Evolutionary conservation across 116 monocot genomes (phyloP).

Genomic region (Zostera marina): DNA sequence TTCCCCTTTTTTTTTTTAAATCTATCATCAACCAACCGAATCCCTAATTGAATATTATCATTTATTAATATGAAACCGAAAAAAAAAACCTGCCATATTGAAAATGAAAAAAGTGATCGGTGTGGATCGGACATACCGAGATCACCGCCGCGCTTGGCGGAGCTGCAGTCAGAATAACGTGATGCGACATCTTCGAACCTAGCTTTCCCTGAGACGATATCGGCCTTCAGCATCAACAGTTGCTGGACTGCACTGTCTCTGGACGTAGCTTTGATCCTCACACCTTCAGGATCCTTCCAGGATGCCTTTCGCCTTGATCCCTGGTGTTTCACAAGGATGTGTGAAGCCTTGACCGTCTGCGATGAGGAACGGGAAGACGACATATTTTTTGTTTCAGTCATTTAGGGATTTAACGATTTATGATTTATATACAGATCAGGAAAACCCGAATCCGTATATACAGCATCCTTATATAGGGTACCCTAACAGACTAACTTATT

Average conservation of each 20-base stretch:
- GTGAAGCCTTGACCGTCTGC: conserved; percentile 60
- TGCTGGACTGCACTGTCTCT: conserved; percentile 36
- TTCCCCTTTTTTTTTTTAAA: too few relatives aligned
- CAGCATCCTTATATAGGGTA: too few relatives aligned
- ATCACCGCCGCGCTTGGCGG: conserved; percentile 92
- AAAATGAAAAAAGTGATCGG: neutral
- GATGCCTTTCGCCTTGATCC: conserved; percentile 73
- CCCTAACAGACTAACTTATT: too few relatives aligned
- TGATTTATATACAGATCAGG: too few relatives aligned
- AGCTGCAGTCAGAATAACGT: conserved; percentile 66
- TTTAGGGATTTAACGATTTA: too few relatives aligned
- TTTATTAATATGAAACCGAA: neutral
- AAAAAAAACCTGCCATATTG: neutral
- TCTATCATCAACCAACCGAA: neutral
- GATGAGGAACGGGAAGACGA: conserved; percentile 4
- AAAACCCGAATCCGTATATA: too few relatives aligned
- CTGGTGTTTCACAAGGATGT: conserved; percentile 87
- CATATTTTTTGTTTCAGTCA: neutral
- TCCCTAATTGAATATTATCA: neutral
- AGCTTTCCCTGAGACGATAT: conserved; percentile 39
- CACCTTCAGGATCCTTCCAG: conserved; percentile 83
- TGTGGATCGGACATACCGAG: conserved; percentile 24
- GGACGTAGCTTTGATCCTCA: conserved; percentile 40
- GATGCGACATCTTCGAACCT: conserved; percentile 55
- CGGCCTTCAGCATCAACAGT: conserved; percentile 24